Base-by-base conservation (phyloP, 805 yeast genomes). In the Nakazawaea populi region DNA sequence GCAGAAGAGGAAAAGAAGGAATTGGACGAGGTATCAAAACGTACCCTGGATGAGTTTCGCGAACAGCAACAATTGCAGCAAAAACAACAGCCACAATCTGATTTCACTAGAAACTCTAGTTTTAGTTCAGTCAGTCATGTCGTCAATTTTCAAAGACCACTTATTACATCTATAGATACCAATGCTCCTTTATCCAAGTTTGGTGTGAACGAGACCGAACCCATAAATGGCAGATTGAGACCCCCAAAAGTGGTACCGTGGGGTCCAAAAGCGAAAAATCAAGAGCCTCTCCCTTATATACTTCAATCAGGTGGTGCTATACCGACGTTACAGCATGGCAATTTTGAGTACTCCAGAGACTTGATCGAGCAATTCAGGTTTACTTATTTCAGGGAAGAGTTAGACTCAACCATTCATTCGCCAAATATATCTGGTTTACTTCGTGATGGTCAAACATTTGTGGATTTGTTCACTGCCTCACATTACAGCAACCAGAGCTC, bases 351-450 rank as follows among this genome's bases (percentile, higher is more conserved):
- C 37, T 42, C 55, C 24, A 35, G 60, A 44, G 37, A 54, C 24
- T 60, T 58, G 46, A 49, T 63, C 44, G 81, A 77, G 52, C 80
- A 80, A 54, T 83, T 82, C 63, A 73, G 98, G 55, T 92, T 88
- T 70, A 89, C 98, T 0, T 92, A 92, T 62, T 92, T 94, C 67
- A 76, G 98, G 56, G 96, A 90, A 56, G 95, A 89, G 60, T 67
- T 92, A 56, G 87, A 85, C 12, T 82, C 89, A n/a, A 91, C 98
- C 0, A 80, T 91, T 28, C 97, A 91, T 66, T 82, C 97, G 0
- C 89, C 96, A 2, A 84, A 88, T 5, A 84, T 91, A 29, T 85
- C 95, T 4, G 97, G 97, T 0, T 70, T 91, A 27, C 62, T 86
- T 36, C 84, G 81, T 58, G 80, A 82, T 1, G 82, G 77, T 10